phyloP scores from a whole-genome alignment of 129 eudicot species.

The Chrysanthemum lavandulifolium region DNA sequence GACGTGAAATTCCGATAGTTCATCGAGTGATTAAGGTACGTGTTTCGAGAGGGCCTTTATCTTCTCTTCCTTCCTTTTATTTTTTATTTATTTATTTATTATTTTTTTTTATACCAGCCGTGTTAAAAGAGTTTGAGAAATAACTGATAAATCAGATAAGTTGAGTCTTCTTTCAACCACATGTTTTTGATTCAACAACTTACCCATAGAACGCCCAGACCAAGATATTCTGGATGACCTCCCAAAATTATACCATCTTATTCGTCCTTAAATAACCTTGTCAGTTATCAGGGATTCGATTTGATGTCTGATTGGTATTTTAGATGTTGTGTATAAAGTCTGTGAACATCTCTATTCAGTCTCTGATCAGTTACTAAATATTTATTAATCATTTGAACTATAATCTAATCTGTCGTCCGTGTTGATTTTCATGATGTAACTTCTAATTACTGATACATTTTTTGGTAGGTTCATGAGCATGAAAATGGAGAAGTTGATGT shows the following conservation, averaged over 20 bases:
- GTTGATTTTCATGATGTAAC: not conserved
- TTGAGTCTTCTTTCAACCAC: not conserved
- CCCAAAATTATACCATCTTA: not conserved
- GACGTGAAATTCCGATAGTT: too few relatives aligned
- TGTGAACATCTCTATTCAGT: not conserved
- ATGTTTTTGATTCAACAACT: not conserved
- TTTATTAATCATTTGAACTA: conserved; percentile 15
- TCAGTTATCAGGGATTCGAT: conserved; percentile 5
- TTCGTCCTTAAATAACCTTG: conserved; percentile 3
- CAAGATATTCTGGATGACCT: not conserved
- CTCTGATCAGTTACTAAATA: not conserved
- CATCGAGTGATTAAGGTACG: conserved; percentile 88
- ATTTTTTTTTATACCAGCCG: not conserved
- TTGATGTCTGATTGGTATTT: conserved; percentile 10
- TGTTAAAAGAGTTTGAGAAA: conserved; percentile 2
- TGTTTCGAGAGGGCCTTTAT: not conserved
- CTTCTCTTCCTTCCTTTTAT: not conserved
- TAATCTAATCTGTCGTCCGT: not conserved
- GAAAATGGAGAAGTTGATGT: conserved; percentile 92
- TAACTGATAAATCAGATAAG: conserved; percentile 2
- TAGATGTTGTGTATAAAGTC: not conserved
- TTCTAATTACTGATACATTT: not conserved
- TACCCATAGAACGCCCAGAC: not conserved
- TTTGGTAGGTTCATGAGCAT: conserved; percentile 84
- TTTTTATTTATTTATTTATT: too few relatives aligned